These are phyloP conservation scores for Cercospora nicotianae DNA, from an alignment of 2,329 filamentous ascomycete species.

Conservation along the genomic window DNA sequence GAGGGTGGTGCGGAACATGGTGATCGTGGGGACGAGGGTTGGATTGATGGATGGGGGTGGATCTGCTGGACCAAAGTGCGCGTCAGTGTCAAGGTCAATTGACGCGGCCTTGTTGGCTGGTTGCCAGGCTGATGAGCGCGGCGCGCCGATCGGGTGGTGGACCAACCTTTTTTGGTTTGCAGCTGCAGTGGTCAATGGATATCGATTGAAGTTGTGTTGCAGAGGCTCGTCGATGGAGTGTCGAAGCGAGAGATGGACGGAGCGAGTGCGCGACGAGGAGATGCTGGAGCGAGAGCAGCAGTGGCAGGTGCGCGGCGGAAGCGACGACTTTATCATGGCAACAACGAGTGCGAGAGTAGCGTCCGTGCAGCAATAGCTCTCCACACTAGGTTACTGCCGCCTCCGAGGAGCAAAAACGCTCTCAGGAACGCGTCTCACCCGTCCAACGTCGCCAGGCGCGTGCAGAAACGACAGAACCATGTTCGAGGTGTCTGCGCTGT, in stretches of 20 bases:
- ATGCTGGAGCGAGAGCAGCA: background rate
- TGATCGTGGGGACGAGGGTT: slow-evolving; percentile 27
- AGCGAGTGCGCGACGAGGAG: background rate
- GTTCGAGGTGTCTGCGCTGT: background rate
- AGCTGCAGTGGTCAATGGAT: slow-evolving; percentile 1
- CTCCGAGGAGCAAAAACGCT: background rate
- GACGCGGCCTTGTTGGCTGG: background rate
- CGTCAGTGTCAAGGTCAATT: slow-evolving; percentile 10
- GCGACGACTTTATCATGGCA: slow-evolving; percentile 4
- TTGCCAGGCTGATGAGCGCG: slow-evolving; percentile 2
- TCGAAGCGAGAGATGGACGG: background rate
- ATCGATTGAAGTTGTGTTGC: background rate
- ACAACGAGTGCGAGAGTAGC: background rate
- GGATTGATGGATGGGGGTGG: slow-evolving; percentile 27
- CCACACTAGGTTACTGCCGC: background rate
- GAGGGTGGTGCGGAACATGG: slow-evolving; percentile 51
- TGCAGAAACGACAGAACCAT: background rate
- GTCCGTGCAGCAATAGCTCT: background rate
- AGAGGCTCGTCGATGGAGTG: background rate
- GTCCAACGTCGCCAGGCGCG: background rate
- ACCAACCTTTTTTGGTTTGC: background rate
- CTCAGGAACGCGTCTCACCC: background rate
- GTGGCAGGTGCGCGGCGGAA: background rate
- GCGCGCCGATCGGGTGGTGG: slow-evolving; percentile 4
- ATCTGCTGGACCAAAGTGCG: slow-evolving; percentile 11